These are phyloP conservation scores for Solanum chacoense DNA, from an alignment of 305 asterid genomes.

Conservation along the genomic window DNA sequence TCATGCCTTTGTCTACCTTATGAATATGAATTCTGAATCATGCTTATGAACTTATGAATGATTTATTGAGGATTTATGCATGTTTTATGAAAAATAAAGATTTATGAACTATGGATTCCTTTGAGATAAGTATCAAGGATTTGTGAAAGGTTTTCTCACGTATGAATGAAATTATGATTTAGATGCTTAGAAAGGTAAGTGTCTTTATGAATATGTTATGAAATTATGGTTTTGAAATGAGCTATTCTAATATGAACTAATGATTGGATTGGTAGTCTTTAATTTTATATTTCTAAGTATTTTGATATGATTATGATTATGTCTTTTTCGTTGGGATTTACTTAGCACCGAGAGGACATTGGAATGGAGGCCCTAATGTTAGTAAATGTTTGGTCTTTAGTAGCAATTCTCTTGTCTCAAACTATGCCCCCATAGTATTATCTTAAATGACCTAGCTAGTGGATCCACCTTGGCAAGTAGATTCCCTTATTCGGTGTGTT, in stretches of 20 bases:
- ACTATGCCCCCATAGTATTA: not conserved
- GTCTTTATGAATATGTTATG: too few relatives aligned
- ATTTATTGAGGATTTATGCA: too few relatives aligned
- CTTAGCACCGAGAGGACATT: not conserved
- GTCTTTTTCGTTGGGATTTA: not conserved
- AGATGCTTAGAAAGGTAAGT: not conserved
- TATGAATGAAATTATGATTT: not conserved
- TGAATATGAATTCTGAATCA: too few relatives aligned
- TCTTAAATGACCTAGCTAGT: not conserved
- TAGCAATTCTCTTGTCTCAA: not conserved
- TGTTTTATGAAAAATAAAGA: not conserved
- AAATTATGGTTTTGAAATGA: not conserved
- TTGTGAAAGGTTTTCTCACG: not conserved
- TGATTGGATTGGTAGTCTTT: not conserved
- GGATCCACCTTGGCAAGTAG: not conserved
- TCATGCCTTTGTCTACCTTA: too few relatives aligned
- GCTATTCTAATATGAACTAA: not conserved
- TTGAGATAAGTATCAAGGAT: not conserved
- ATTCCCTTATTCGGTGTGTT: not conserved
- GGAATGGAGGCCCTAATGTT: not conserved
- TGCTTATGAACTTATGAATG: too few relatives aligned
- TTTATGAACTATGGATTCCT: not conserved
- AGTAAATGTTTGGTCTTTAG: not conserved
- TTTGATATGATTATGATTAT: not conserved
- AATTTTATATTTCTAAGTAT: not conserved